These are phyloP conservation scores for Wickerhamomyces chambardii DNA, from an alignment of 805 yeast genomes.

Conservation along the genomic window DNA sequence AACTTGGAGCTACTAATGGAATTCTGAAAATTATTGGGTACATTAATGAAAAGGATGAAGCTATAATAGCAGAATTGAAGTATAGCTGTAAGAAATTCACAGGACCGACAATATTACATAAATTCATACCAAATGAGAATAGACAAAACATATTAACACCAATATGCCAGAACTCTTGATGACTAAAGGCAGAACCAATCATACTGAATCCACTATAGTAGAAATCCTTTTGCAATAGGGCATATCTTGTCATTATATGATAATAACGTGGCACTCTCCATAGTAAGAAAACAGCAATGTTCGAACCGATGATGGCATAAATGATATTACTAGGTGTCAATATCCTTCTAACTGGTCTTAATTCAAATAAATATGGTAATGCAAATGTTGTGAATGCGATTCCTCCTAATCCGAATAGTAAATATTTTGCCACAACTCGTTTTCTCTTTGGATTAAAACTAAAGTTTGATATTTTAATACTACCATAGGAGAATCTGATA, in stretches of 20 bases:
- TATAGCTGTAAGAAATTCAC: constrained; percentile 62
- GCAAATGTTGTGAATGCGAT: constrained; percentile 25
- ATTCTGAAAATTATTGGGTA: constrained; percentile 47
- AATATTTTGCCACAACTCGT: constrained; percentile 28
- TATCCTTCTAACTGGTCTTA: constrained; percentile 47
- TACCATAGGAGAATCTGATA: too few relatives aligned
- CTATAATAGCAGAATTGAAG: constrained; percentile 68
- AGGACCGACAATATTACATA: constrained; percentile 62
- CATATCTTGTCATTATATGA: constrained; percentile 47
- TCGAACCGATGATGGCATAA: constrained; percentile 60
- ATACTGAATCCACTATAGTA: constrained; percentile 51
- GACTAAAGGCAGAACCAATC: constrained; percentile 83
- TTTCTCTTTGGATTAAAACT: constrained; percentile 9
- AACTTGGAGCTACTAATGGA: constrained; percentile 39
- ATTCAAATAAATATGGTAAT: constrained; percentile 43
- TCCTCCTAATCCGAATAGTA: constrained; percentile 31
- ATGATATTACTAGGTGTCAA: constrained; percentile 56
- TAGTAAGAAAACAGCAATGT: constrained; percentile 57
- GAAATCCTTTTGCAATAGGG: constrained; percentile 54
- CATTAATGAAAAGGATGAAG: constrained; percentile 66
- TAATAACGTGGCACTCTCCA: constrained; percentile 58
- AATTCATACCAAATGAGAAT: constrained; percentile 71
- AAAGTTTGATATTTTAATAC: constrained; percentile 10
- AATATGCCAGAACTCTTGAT: constrained; percentile 74
- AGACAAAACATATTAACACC: constrained; percentile 81